Percentiles rank a stretch among this genome's conserved stretches.
These are phyloP conservation scores for Hibiscus tridactylites DNA, from an alignment of 345 rosid species.

Conservation along the genomic window DNA sequence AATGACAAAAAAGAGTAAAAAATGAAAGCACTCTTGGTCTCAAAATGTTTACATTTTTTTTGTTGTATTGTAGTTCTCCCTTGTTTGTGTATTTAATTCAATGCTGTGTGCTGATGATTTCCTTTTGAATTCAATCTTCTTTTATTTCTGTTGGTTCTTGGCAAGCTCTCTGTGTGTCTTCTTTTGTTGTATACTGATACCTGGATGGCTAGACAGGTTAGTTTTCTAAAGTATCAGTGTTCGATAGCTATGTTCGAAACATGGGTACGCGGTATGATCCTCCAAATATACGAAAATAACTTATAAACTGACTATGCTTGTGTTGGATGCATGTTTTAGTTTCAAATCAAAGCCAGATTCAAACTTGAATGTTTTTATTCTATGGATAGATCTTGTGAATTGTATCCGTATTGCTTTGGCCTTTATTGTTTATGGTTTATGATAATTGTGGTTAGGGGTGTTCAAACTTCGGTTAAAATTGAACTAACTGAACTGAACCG, in stretches of 20 bases:
- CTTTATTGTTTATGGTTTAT: too few species aligned
- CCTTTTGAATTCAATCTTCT: conserved; percentile 17
- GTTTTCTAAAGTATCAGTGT: too few species aligned
- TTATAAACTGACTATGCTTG: neutral
- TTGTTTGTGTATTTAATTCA: conserved; percentile 20
- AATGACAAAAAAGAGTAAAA: neutral
- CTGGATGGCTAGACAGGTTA: too few species aligned
- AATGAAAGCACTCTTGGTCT: conserved; percentile 5
- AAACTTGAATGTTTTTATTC: neutral
- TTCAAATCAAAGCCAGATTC: neutral
- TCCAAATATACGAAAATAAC: neutral
- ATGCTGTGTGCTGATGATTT: conserved; percentile 24
- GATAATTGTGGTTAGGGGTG: too few species aligned
- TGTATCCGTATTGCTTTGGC: too few species aligned
- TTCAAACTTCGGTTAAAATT: too few species aligned
- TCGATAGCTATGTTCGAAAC: neutral
- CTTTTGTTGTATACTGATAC: neutral
- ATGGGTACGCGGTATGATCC: neutral
- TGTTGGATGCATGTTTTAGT: neutral
- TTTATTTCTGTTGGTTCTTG: neutral
- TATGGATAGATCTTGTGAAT: neutral
- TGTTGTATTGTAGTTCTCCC: conserved; percentile 21
- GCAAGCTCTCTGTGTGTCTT: neutral
- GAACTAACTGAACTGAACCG: too few species aligned
- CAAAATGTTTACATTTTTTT: conserved; percentile 12